Evolutionary conservation across 352 stramenopile genomes (phyloP).

Genomic region (Aphanomyces euteiches): DNA sequence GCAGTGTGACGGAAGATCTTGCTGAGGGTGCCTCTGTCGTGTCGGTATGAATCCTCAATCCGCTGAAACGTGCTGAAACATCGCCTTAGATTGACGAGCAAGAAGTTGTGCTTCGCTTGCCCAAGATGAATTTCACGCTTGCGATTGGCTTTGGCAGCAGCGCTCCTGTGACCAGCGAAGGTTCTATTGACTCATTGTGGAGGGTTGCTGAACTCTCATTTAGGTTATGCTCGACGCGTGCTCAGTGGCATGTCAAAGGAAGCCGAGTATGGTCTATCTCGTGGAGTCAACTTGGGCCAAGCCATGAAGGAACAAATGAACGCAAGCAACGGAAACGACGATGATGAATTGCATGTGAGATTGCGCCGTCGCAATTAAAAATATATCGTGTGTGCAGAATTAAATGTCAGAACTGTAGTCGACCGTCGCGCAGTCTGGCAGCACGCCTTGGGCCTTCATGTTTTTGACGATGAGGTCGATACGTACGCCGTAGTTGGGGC

Average conservation of each 20-base stretch:
- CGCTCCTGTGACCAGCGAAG: constrained; percentile 63
- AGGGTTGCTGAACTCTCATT: not conserved
- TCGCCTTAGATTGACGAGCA: constrained; percentile 58
- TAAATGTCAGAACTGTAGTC: not conserved
- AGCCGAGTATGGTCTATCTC: constrained; percentile 48
- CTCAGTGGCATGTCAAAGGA: constrained; percentile 67
- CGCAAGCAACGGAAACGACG: constrained; percentile 39
- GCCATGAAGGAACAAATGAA: constrained; percentile 56
- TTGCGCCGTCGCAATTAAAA: constrained; percentile 20
- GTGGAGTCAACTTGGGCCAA: constrained; percentile 74
- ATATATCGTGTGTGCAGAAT: not conserved
- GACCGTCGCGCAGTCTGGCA: constrained; percentile 29
- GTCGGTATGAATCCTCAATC: constrained; percentile 33
- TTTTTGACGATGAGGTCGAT: constrained; percentile 45
- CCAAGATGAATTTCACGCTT: constrained; percentile 81
- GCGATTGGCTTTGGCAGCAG: constrained; percentile 78
- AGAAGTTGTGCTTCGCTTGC: constrained; percentile 67
- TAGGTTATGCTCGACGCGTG: constrained; percentile 58
- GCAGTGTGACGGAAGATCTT: constrained; percentile 73
- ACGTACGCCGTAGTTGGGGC: constrained; percentile 57
- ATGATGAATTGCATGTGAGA: constrained; percentile 13
- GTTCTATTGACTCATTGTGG: not conserved
- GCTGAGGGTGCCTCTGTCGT: constrained; percentile 52
- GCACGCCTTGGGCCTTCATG: constrained; percentile 32
- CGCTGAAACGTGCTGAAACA: not conserved